Percentiles rank a stretch among this genome's conserved stretches.
These are phyloP conservation scores for Nemania abortiva DNA, from an alignment of 2,329 filamentous ascomycete genomes.

Conservation along the genomic window DNA sequence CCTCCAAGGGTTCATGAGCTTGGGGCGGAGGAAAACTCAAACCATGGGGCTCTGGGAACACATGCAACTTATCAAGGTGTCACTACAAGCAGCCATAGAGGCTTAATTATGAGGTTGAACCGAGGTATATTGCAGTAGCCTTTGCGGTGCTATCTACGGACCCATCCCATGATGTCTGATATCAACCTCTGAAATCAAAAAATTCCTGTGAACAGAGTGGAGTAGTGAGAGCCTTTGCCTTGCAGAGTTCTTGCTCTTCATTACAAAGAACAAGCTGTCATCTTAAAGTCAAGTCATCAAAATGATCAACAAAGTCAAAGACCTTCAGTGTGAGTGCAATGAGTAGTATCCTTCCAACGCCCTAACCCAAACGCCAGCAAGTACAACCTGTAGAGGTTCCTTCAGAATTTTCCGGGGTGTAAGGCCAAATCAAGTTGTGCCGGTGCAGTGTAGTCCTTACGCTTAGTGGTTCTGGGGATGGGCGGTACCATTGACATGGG, in stretches of 20 bases:
- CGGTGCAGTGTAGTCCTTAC: no score
- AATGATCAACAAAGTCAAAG: background rate
- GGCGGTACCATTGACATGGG: no score
- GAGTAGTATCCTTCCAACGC: background rate
- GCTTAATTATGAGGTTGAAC: background rate
- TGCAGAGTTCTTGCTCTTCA: slow-evolving; percentile 3
- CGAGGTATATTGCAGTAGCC: background rate
- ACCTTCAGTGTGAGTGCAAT: background rate
- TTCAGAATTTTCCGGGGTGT: background rate
- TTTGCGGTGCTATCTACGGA: background rate
- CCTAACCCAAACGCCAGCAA: background rate
- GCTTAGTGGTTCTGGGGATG: no score
- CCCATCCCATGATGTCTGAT: background rate
- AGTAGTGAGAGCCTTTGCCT: background rate
- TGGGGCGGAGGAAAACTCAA: background rate
- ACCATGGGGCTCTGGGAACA: background rate
- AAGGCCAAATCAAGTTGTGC: background rate
- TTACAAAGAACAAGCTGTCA: background rate
- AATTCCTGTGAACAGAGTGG: background rate
- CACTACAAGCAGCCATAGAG: background rate
- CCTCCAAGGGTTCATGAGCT: background rate
- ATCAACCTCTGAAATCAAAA: background rate
- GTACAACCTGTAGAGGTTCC: background rate
- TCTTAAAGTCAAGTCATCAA: background rate
- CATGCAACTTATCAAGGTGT: background rate